phyloP scores from a whole-genome alignment of 169 alveolate genomes.

The Eimeria necatrix region DNA sequence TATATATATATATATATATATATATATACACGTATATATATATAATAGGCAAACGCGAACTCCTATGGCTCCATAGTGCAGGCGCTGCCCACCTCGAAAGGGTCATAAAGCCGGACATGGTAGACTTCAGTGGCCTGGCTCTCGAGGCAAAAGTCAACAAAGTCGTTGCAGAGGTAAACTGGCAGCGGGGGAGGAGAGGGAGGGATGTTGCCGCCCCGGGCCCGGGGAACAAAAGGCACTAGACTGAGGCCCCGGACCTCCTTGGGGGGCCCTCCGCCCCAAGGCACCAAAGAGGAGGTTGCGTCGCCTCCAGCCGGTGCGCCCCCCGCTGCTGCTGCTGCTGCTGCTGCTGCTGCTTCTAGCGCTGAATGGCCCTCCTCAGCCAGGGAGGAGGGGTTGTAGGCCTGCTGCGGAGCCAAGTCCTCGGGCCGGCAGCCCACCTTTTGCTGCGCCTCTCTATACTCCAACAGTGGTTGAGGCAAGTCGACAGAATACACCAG shows the following conservation, averaged over 20 bases:
- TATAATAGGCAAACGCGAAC: too few relatives aligned
- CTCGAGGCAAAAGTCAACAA: constrained; percentile 19
- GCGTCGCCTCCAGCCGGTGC: constrained; percentile 18
- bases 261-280: constrained; percentile 13
- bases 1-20: constrained; percentile 22
- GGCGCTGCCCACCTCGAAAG: not conserved
- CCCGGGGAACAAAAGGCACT: constrained; percentile 32
- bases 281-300: not conserved
- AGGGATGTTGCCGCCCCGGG: constrained; percentile 44
- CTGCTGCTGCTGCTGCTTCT: not conserved
- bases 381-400: not conserved
- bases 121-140: not conserved
- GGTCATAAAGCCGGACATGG: constrained; percentile 56
- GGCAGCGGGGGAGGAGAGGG: constrained; percentile 50
- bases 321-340: constrained; percentile 28
- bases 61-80: too few relatives aligned
- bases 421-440: constrained; percentile 10
- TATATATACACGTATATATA: not conserved
- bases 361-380: not conserved
- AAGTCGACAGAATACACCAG: not conserved
- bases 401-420: constrained; percentile 2
- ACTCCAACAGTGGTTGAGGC: not conserved
- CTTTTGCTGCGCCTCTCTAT: constrained; percentile 7
- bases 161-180: not conserved
- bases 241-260: constrained; percentile 16